Evolutionary conservation across 2,329 filamentous ascomycete species (phyloP), one percentile per base, ranked within the genome.

Genomic region (Leptographium wingfieldii): DNA sequence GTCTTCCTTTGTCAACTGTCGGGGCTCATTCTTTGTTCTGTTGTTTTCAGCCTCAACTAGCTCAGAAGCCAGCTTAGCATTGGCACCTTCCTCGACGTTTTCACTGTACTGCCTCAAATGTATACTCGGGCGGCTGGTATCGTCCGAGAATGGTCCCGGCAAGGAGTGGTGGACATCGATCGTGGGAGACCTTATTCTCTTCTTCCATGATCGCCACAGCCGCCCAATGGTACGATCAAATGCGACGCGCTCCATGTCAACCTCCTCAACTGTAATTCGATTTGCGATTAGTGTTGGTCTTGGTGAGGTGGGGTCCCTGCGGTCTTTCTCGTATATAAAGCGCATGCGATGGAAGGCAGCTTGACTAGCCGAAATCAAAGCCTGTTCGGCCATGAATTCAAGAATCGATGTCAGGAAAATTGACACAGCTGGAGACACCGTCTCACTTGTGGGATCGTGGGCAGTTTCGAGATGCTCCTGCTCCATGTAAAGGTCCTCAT

Each of bases 341-440:
- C 80, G 78, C 67, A 85, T 77, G 64, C 89, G 83, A 59, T 85
- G 81, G 69, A 85, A 90, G 1, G 94, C 87, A 33, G 90, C 90
- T 69, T 95, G 88, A 16, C 90, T 90, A 19, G 91, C 89, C 48
- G 95, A 82, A n/a, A 92, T 82, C 63, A 99, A 76, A 7, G 90
- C 88, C 70, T 95, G 88, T 73, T 99, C 94, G 38, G 90, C 92
- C 72, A 99, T 84, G 68, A 91, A 94, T 72, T 99, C 94, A 51
- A 99, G 77, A 62, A 99, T 90, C 0, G 92, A 95, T 0, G 94
- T 96, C 55, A 99, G 76, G 73, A 97, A 99, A 65, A 99, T 97
- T 61, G 94, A 92, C 16, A 95, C 90, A 0, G 92, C 88, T 35
- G 94, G 92, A 0, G 91, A 95, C 25, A 97, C 87, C 55, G 85